Percentiles rank a stretch among this genome's conserved stretches.
Conservation (phyloP, 2,329 filamentous ascomycete genomes). For the Pestalotiopsis fici region DNA sequence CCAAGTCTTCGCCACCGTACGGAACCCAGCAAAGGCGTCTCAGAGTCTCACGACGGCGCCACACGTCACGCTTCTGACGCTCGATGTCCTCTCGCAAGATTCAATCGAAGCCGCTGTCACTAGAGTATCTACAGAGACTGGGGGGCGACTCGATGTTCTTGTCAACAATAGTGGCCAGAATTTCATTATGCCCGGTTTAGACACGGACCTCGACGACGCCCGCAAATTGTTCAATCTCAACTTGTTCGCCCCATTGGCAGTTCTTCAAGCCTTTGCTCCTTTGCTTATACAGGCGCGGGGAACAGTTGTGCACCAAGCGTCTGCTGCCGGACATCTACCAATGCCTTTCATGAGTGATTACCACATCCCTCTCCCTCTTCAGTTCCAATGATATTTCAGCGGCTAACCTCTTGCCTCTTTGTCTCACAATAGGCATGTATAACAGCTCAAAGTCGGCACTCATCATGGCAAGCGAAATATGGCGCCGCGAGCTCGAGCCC, state of each 20-base stretch:
- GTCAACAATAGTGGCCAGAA: constrained; percentile 23
- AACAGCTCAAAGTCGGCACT: constrained; percentile 27
- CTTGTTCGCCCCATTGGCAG: constrained; percentile 6
- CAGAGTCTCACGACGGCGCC: constrained; percentile 3
- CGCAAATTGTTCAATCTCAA: constrained; percentile 9
- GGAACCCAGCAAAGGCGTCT: constrained; percentile 10
- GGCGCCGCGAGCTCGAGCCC: constrained; percentile 25
- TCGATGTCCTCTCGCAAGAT: constrained; percentile 14
- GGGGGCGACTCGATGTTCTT: too few relatives aligned
- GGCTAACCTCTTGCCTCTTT: too few relatives aligned
- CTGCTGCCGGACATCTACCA: background rate
- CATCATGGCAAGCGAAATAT: constrained; percentile 21
- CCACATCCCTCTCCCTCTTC: background rate
- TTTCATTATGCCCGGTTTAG: constrained; percentile 17
- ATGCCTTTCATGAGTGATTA: constrained; percentile 9
- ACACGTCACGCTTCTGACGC: constrained; percentile 9
- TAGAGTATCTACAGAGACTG: background rate
- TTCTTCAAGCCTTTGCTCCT: constrained; percentile 12
- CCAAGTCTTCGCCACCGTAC: constrained; percentile 4
- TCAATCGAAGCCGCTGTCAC: constrained; percentile 18
- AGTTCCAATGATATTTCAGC: too few relatives aligned
- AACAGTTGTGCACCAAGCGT: constrained; percentile 12
- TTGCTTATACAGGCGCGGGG: constrained; percentile 9
- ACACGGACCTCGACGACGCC: background rate
- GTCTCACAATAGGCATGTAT: constrained; percentile 18